Percentiles rank a stretch among this genome's conserved stretches.
These are phyloP conservation scores for Dictyophora rubrovolvata DNA, from an alignment of 768 basidiomycete genomes.

Conservation along the genomic window DNA sequence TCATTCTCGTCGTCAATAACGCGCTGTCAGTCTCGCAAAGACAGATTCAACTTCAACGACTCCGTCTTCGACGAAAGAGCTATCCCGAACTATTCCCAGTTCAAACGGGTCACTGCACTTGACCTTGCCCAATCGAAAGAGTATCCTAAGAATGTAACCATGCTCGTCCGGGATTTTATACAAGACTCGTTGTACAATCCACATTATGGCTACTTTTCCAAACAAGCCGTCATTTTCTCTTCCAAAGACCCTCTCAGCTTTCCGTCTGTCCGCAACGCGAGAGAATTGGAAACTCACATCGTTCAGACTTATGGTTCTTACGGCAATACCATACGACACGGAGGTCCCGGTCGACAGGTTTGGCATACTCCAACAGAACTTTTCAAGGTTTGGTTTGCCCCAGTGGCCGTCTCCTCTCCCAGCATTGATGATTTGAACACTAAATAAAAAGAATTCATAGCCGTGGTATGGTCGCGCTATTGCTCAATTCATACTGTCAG, in stretches of 20 bases:
- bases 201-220: constrained; percentile 93
- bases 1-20: not conserved
- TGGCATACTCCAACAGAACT: constrained; percentile 99
- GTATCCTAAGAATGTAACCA: constrained; percentile 77
- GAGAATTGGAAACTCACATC: constrained; percentile 77
- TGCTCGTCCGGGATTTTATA: constrained; percentile 93
- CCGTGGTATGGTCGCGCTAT: constrained; percentile 92
- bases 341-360: constrained; percentile 73
- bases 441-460: constrained; percentile 30
- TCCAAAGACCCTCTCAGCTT: constrained; percentile 63
- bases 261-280: constrained; percentile 46
- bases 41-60: constrained; percentile 7
- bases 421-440: no score
- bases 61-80: constrained; percentile 1
- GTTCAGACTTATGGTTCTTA: constrained; percentile 65
- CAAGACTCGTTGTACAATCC: constrained; percentile 97
- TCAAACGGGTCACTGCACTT: constrained; percentile 58
- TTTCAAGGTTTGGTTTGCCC: constrained; percentile 64
- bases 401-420: not conserved
- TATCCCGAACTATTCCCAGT: constrained; percentile 1
- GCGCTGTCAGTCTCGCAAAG: not conserved
- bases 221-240: constrained; percentile 84
- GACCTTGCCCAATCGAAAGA: constrained; percentile 42
- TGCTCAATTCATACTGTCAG: constrained; percentile 77
- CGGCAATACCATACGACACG: constrained; percentile 40